Conservation (phyloP, 2,329 filamentous ascomycete species). For the Claviceps citrina region DNA sequence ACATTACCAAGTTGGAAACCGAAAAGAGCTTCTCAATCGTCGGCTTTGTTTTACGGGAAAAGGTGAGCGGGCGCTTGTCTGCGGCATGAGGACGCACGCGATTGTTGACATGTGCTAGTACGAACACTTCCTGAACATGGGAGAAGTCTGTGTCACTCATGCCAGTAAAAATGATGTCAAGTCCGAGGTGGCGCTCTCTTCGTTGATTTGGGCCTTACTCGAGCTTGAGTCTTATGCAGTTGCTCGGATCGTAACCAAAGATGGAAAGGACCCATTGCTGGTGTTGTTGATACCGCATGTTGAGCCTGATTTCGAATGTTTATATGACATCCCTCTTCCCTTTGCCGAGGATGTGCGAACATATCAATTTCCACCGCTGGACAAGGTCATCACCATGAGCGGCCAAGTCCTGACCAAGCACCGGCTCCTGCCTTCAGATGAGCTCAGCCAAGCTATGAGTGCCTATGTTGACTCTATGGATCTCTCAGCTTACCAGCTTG, state of each 20-base stretch:
- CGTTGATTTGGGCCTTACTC: constrained; percentile 72
- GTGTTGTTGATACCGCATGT: constrained; percentile 68
- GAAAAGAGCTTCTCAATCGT: constrained; percentile 61
- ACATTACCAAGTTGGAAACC: constrained; percentile 78
- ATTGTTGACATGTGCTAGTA: constrained; percentile 35
- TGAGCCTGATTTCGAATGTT: constrained; percentile 63
- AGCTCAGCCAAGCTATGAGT: constrained; percentile 68
- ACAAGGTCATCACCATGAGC: constrained; percentile 73
- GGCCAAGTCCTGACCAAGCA: constrained; percentile 70
- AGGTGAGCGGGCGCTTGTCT: constrained; percentile 30
- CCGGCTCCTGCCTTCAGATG: constrained; percentile 61
- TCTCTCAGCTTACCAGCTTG: constrained; percentile 50
- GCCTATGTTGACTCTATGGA: constrained; percentile 92
- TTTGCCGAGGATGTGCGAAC: constrained; percentile 82
- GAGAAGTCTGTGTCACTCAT: constrained; percentile 62
- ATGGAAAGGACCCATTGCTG: constrained; percentile 61
- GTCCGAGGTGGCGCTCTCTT: constrained; percentile 71
- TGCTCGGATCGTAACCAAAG: constrained; percentile 71
- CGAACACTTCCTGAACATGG: constrained; percentile 73
- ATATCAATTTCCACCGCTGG: constrained; percentile 85
- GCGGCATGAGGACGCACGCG: not conserved
- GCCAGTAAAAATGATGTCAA: constrained; percentile 66
- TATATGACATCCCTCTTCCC: constrained; percentile 79
- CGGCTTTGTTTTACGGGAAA: constrained; percentile 64
- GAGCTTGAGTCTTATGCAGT: constrained; percentile 78